Evolutionary conservation across 2,329 filamentous ascomycete genomes (phyloP).

Genomic region (Cladophialophora immunda): DNA sequence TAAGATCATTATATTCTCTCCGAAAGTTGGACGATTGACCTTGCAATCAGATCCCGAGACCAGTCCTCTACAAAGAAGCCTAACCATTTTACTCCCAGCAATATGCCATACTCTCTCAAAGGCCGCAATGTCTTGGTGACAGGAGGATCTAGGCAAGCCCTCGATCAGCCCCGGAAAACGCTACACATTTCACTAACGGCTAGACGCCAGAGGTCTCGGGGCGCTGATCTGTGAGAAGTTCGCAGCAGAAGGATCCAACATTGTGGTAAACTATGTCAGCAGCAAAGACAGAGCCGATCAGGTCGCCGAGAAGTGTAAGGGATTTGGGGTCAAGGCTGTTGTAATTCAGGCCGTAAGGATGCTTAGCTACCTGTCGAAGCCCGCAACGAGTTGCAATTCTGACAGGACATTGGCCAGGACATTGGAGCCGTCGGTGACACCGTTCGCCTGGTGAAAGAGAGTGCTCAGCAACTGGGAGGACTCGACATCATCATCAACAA

Average conservation of each 20-base stretch:
- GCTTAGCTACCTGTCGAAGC: not conserved
- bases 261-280: slow-evolving; percentile 77
- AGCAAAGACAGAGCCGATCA: slow-evolving; percentile 67
- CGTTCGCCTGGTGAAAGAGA: slow-evolving; percentile 65
- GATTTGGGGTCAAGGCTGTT: slow-evolving; percentile 60
- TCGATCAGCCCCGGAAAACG: not conserved
- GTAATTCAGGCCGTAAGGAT: slow-evolving; percentile 67
- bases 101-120: slow-evolving; percentile 70
- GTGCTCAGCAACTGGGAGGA: slow-evolving; percentile 68
- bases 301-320: slow-evolving; percentile 64
- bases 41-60: not conserved
- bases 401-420: slow-evolving; percentile 56
- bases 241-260: slow-evolving; percentile 71
- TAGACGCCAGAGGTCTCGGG: slow-evolving; percentile 71
- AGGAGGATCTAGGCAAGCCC: slow-evolving; percentile 68
- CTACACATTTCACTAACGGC: not conserved
- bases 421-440: slow-evolving; percentile 69
- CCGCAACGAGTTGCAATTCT: not conserved
- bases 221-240: slow-evolving; percentile 73
- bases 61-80: not conserved
- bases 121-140: slow-evolving; percentile 71
- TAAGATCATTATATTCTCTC: not conserved
- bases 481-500: slow-evolving; percentile 83
- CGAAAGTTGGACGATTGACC: not conserved
- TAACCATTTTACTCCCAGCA: slow-evolving; percentile 1